Evolutionary conservation across 2,329 filamentous ascomycete species (phyloP), one percentile per base, ranked within the genome.

Genomic region (Tolypocladium paradoxum): DNA sequence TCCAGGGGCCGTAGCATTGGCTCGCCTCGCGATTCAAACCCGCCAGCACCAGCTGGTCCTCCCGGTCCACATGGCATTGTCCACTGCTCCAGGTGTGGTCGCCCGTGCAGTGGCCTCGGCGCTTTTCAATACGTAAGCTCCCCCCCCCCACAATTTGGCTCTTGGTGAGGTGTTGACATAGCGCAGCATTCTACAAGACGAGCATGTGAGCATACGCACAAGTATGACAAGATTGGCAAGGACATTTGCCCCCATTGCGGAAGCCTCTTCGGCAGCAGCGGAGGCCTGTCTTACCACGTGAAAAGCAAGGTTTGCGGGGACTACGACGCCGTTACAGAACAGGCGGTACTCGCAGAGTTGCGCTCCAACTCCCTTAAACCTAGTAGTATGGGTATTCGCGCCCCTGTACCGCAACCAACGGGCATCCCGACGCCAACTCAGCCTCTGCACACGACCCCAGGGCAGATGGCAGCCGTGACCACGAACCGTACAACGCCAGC

Each of bases 301-400:
- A 64, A 68, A 37, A 72, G 71, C 51, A 61, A 65, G 3, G 72
- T 78, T 3, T 82, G 78, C 56, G 76, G 76, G n/a, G 57, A 64
- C 4, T 72, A 73, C 53, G 57, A 57, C 24, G 48, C 57, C 3
- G 55, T 56, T 9, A 55, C 54, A 43, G 16, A 35, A n/a, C 33
- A 55, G 7, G 29, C 33, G n/a, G 50, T 55, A 2, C 9, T 46
- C 20, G 20, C 14, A 4, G 38, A 52, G n/a, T 11, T 55, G n/a
- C 7, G n/a, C 2, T 20, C 33, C 27, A 54, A 38, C 16, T 37
- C 6, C 18, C 29, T n/a, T 7, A 16, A 20, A 4, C 2, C 5
- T n/a, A 20, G 36, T 18, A 16, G 6, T 2, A 2, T 7, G 24
- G 14, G 6, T 16, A 8, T 24, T 11, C 27, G 8, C 7, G 14